Conservation (phyloP, 2,329 filamentous ascomycete species). For the Pestalotiopsis sp. region DNA sequence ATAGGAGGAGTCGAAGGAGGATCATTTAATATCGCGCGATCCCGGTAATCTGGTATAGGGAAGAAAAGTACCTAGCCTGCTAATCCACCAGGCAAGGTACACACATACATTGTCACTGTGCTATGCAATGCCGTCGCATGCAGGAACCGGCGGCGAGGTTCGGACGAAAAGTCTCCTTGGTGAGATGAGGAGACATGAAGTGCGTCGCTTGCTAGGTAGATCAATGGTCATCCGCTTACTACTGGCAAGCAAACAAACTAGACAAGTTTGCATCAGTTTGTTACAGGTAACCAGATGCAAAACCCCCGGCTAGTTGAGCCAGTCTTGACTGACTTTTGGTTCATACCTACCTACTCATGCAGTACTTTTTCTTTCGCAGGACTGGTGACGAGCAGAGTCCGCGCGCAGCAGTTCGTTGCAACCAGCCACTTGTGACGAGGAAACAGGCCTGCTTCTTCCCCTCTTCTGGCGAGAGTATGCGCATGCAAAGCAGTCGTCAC, state of each 20-base stretch:
- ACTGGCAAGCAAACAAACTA: too few species aligned
- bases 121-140: neutral
- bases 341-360: too few species aligned
- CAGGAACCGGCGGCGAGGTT: slow-evolving; percentile 2
- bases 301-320: too few species aligned
- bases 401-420: neutral
- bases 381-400: neutral
- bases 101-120: neutral
- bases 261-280: too few species aligned
- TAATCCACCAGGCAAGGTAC: neutral
- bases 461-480: neutral
- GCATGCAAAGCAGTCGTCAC: neutral
- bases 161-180: slow-evolving; percentile 7
- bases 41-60: neutral
- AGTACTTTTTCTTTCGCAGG: too few species aligned
- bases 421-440: neutral
- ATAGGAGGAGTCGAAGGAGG: neutral
- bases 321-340: too few species aligned
- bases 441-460: neutral
- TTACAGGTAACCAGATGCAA: too few species aligned
- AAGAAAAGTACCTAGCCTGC: neutral
- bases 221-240: too few species aligned
- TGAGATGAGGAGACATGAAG: neutral
- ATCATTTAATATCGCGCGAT: neutral
- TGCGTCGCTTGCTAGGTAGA: neutral